phyloP scores from a whole-genome alignment of 257 asterid species.

The Linaria vulgaris region DNA sequence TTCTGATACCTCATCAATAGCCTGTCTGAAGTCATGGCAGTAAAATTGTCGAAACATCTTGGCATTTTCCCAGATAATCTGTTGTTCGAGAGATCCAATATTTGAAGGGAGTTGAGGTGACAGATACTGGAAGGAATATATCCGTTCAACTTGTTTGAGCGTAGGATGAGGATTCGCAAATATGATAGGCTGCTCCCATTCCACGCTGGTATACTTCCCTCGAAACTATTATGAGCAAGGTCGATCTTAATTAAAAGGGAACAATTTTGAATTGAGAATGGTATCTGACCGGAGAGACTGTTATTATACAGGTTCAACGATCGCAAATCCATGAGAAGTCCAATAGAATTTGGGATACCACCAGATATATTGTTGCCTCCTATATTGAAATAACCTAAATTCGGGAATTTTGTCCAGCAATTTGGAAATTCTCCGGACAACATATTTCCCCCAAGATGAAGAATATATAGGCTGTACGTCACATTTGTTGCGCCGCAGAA shows the following conservation, averaged over 20 bases:
- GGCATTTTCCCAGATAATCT: slow-evolving; percentile 21
- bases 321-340: slow-evolving; percentile 14
- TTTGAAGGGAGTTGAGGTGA: slow-evolving; percentile 16
- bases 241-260: slow-evolving; percentile 21
- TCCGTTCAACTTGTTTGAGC: slow-evolving; percentile 26
- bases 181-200: slow-evolving; percentile 11
- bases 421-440: slow-evolving; percentile 26
- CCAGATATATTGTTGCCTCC: slow-evolving; percentile 28
- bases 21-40: slow-evolving; percentile 22
- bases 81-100: slow-evolving; percentile 24
- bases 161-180: slow-evolving; percentile 17
- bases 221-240: slow-evolving; percentile 15
- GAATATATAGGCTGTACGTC: neutral
- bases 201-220: slow-evolving; percentile 24
- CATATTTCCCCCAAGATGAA: slow-evolving; percentile 25
- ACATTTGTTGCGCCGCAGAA: slow-evolving; percentile 6
- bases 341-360: slow-evolving; percentile 27
- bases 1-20: neutral
- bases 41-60: slow-evolving; percentile 19
- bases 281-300: slow-evolving; percentile 23
- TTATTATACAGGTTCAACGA: slow-evolving; percentile 22
- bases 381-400: slow-evolving; percentile 24
- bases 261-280: slow-evolving; percentile 27
- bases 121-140: slow-evolving; percentile 23
- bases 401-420: slow-evolving; percentile 24